A percentile compares a stretch with the other conserved stretches of the same genome.
Evolutionary conservation across 148 eudicot genomes (phyloP).

Genomic region (Rhododendron kiyosumense): DNA sequence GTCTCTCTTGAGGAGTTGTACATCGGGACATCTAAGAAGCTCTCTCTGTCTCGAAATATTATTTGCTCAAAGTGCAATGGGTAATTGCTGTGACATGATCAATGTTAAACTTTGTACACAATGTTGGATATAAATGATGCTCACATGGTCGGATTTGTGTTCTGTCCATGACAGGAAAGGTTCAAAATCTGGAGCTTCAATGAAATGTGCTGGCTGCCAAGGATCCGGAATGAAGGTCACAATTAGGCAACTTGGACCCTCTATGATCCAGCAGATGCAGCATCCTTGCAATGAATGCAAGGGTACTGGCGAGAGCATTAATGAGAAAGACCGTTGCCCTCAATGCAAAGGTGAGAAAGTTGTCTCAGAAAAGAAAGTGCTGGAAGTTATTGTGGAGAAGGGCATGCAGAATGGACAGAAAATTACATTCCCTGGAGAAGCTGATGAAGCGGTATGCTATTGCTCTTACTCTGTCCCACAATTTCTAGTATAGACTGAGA

Average conservation of each 20-base stretch:
- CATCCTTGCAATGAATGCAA: slow-evolving; percentile 73
- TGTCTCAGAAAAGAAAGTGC: slow-evolving; percentile 58
- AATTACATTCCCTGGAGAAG: slow-evolving; percentile 68
- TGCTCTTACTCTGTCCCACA: not conserved
- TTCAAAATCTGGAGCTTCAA: slow-evolving; percentile 75
- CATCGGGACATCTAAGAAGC: slow-evolving; percentile 59
- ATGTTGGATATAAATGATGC: not conserved
- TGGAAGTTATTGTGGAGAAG: slow-evolving; percentile 67
- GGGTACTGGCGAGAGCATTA: slow-evolving; percentile 65
- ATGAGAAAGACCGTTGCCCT: slow-evolving; percentile 56
- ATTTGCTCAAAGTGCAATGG: slow-evolving; percentile 53
- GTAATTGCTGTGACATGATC: slow-evolving; percentile 13
- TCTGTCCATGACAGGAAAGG: slow-evolving; percentile 39
- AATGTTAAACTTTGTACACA: not conserved
- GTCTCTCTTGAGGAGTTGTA: slow-evolving; percentile 72
- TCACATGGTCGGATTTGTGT: not conserved
- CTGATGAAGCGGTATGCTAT: slow-evolving; percentile 66
- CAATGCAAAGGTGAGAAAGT: slow-evolving; percentile 78
- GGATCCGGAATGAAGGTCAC: slow-evolving; percentile 69
- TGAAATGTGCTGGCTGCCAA: slow-evolving; percentile 59
- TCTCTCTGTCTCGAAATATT: slow-evolving; percentile 58
- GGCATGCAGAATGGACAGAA: slow-evolving; percentile 74
- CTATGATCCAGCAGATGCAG: slow-evolving; percentile 75
- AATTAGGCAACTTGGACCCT: slow-evolving; percentile 61
- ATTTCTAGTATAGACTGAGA: not conserved